Percentiles rank a stretch among this genome's conserved stretches.
phyloP scores from a whole-genome alignment of 441 rosid species.

The Metrosideros polymorpha region DNA sequence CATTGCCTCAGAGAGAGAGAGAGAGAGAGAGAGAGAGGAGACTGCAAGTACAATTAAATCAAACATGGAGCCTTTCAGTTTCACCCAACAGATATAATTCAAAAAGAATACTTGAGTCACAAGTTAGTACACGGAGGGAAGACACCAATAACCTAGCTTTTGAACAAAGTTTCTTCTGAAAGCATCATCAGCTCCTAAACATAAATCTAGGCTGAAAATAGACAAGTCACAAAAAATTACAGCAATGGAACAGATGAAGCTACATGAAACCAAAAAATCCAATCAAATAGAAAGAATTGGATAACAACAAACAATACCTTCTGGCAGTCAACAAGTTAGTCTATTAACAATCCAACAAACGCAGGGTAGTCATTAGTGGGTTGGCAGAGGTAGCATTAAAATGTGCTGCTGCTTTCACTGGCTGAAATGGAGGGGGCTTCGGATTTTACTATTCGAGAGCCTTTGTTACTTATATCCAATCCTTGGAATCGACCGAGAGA shows the following conservation, averaged over 20 bases:
- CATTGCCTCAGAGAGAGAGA: background rate
- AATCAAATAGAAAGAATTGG: constrained; percentile 19
- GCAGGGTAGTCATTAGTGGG: background rate
- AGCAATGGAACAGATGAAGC: background rate
- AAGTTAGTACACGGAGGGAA: background rate
- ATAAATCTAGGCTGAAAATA: background rate
- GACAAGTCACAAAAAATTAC: background rate
- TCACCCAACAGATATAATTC: background rate
- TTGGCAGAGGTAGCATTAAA: constrained; percentile 23
- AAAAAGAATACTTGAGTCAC: background rate
- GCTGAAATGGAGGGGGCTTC: constrained; percentile 69
- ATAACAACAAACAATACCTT: constrained; percentile 22
- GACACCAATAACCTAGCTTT: background rate
- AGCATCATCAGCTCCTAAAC: background rate
- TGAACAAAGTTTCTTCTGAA: background rate
- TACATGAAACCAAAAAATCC: constrained; percentile 12
- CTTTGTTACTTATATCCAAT: constrained; percentile 63
- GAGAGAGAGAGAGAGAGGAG: background rate
- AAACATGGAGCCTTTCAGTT: background rate
- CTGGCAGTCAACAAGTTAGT: constrained; percentile 30
- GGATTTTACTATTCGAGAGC: constrained; percentile 52
- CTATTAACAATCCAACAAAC: constrained; percentile 42
- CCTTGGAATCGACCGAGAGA: constrained; percentile 72
- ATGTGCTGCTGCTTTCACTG: constrained; percentile 72
- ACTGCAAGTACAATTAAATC: background rate